phyloP scores from a whole-genome alignment of 495 filamentous ascomycete genomes.

The Usnea hakonensis region DNA sequence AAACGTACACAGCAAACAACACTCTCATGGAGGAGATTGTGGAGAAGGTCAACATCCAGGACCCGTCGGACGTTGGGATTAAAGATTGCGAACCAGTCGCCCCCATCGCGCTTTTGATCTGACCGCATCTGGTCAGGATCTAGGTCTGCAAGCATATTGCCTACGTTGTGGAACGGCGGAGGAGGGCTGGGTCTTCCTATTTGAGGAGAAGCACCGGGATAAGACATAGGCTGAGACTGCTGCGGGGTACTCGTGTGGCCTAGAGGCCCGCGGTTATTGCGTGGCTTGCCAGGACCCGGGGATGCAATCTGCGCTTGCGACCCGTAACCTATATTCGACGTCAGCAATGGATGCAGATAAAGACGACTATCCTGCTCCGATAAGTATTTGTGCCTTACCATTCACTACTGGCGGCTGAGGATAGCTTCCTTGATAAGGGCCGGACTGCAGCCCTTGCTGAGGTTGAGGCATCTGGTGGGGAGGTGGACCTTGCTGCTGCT shows the following conservation, averaged over 20 bases:
- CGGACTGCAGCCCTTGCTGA: constrained; percentile 52
- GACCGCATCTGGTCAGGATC: constrained; percentile 76
- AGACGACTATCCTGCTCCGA: not conserved
- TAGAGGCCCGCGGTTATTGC: constrained; percentile 46
- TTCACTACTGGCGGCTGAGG: constrained; percentile 58
- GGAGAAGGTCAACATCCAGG: constrained; percentile 81
- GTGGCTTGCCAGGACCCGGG: constrained; percentile 68
- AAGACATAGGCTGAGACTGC: constrained; percentile 72
- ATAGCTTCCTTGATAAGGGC: constrained; percentile 52
- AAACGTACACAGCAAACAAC: constrained; percentile 89
- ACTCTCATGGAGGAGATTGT: constrained; percentile 76
- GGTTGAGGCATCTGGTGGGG: constrained; percentile 53
- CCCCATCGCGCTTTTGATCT: constrained; percentile 72
- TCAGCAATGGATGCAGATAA: not conserved
- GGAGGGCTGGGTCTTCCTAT: constrained; percentile 75
- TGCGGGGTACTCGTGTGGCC: constrained; percentile 64
- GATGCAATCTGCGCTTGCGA: constrained; percentile 77
- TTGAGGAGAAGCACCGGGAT: constrained; percentile 78
- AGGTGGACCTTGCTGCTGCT: constrained; percentile 52
- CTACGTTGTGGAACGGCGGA: constrained; percentile 50
- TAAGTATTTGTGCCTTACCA: constrained; percentile 43
- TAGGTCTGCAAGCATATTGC: constrained; percentile 79
- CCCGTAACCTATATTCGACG: constrained; percentile 44
- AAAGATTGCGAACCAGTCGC: constrained; percentile 86
- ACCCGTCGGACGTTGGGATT: constrained; percentile 77